Evolutionary conservation across 768 basidiomycete genomes (phyloP), one percentile per base, ranked within the genome.

Genomic region (Suillus alpinus): DNA sequence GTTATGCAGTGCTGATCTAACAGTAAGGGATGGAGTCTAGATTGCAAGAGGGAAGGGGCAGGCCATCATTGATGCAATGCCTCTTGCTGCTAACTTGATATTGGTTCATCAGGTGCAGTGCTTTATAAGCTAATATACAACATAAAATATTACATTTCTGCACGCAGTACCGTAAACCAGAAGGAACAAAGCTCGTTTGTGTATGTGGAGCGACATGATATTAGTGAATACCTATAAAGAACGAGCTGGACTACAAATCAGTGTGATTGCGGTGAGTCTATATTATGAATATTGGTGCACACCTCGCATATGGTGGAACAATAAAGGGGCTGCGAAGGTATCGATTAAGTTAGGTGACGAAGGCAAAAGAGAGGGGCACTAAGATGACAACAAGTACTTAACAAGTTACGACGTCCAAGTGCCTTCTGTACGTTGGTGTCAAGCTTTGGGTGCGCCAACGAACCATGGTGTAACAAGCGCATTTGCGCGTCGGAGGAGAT

Each of bases 391-490:
- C 47, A 50, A 50, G 18, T 34, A 59, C 37, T 36, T 47, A 43
- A 36, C 14, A n/a, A 32, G 29, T 12, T 50, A 32, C 1, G 18
- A 49, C 26, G 6, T 32, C 18, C 49, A n/a, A n/a, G 32, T 10
- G 1, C 12, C 47, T 16, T 18, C 16, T 10, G 26, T 49, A 18
- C 16, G 16, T 18, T 31, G 29, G 18, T 5, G 9, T 61, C 26
- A 55, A 39, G 14, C 65, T 39, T 81, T 83, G 6, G 87, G 86
- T 13, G 80, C 76, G 39, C 66, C 71, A 10, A 88, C 68, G 6
- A 89, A 62, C 83, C 84, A 87, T 20, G 84, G 81, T 0, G 75
- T 67, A 7, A 85, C 59, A 65, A 78, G 82, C 9, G 81, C 87
- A 65, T 81, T 83, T 39, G 81, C 44, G 39, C 76, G 73, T 47